Evolutionary conservation across 2,329 filamentous ascomycete species (phyloP).

Genomic region (Zasmidium cellare): DNA sequence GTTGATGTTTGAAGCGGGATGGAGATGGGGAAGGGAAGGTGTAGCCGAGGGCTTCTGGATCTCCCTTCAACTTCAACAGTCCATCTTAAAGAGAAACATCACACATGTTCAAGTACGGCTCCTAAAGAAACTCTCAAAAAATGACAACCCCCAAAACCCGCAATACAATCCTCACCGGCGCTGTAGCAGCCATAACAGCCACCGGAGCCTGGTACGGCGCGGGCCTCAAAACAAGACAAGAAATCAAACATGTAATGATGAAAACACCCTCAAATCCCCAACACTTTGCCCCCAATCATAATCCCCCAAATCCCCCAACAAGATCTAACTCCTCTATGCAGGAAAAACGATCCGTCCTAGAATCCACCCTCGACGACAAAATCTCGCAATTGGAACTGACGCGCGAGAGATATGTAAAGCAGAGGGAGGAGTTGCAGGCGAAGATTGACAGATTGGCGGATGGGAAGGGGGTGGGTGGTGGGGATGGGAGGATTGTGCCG

Average conservation of each 20-base stretch:
- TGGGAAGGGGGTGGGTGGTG: not conserved
- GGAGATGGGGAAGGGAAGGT: not conserved
- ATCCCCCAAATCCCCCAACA: not conserved
- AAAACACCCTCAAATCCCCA: not conserved
- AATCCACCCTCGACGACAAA: constrained; percentile 55
- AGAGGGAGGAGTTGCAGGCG: constrained; percentile 55
- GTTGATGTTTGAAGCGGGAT: not conserved
- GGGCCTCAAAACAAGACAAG: constrained; percentile 55
- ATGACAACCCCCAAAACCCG: constrained; percentile 38
- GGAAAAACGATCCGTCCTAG: constrained; percentile 43
- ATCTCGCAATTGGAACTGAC: constrained; percentile 55
- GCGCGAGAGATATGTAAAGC: constrained; percentile 51
- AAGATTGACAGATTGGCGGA: constrained; percentile 48
- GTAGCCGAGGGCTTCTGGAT: not conserved
- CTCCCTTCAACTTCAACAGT: not conserved
- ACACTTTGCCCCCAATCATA: not conserved
- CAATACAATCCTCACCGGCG: constrained; percentile 55
- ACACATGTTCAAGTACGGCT: too few species aligned
- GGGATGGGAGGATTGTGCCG: not conserved
- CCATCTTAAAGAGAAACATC: not conserved
- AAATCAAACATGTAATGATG: constrained; percentile 50
- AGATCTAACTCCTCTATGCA: constrained; percentile 35
- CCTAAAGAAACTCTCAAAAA: not conserved
- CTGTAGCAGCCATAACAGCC: constrained; percentile 57
- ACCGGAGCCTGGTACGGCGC: constrained; percentile 62